These are phyloP conservation scores for Solanum tacnaense DNA, from an alignment of 257 asterid genomes.

Conservation along the genomic window DNA sequence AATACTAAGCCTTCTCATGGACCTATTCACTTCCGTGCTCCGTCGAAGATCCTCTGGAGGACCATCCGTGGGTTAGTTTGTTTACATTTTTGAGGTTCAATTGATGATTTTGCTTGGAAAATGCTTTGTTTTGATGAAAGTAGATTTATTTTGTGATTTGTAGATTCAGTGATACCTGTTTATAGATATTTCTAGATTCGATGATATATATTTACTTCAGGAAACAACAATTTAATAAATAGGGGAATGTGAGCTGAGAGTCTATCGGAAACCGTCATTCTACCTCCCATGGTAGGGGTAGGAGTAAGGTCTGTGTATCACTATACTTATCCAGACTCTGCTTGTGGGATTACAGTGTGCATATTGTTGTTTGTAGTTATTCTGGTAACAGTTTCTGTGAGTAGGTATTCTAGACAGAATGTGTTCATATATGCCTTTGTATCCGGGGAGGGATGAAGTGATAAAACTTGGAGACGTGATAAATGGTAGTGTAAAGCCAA, in stretches of 20 bases:
- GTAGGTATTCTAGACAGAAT: background rate
- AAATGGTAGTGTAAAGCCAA: background rate
- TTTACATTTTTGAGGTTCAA: background rate
- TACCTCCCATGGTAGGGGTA: background rate
- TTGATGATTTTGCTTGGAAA: background rate
- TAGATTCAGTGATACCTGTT: background rate
- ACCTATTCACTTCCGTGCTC: slow-evolving; percentile 45
- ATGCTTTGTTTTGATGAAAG: background rate
- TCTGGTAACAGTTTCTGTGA: background rate
- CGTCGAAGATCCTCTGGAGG: slow-evolving; percentile 42
- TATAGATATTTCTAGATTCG: background rate
- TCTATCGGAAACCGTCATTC: background rate
- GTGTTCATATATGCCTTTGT: background rate
- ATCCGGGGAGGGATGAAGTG: background rate
- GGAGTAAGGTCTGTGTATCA: background rate
- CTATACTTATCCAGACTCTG: background rate
- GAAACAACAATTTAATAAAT: background rate
- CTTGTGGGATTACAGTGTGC: background rate
- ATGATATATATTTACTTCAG: background rate
- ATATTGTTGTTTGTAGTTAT: background rate
- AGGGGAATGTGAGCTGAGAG: background rate
- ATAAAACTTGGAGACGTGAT: background rate
- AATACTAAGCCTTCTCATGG: slow-evolving; percentile 51
- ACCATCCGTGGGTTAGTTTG: slow-evolving; percentile 36
- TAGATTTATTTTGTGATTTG: background rate